phyloP scores from a whole-genome alignment of 2,329 filamentous ascomycete species.

The Cytospora piceae region DNA sequence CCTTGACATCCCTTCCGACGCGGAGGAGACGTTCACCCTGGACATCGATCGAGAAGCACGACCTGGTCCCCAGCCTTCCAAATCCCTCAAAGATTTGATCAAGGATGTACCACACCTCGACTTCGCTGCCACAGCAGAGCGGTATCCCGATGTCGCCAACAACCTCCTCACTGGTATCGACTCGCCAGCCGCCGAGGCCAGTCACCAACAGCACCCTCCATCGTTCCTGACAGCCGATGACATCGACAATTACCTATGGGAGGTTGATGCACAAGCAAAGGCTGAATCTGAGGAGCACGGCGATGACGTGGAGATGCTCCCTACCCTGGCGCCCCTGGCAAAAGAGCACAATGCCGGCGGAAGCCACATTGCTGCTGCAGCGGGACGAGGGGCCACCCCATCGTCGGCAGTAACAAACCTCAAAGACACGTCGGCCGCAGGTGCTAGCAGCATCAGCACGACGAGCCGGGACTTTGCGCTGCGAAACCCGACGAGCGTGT shows the following conservation, averaged over 20 bases:
- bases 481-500: constrained; percentile 86
- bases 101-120: constrained; percentile 55
- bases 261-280: constrained; percentile 59
- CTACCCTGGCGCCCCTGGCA: constrained; percentile 56
- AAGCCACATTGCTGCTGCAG: constrained; percentile 43
- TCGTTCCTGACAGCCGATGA: constrained; percentile 71
- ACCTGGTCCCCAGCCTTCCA: constrained; percentile 45
- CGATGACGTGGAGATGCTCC: constrained; percentile 40
- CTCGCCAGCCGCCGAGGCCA: constrained; percentile 44
- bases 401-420: constrained; percentile 37
- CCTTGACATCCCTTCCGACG: constrained; percentile 48
- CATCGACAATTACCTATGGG: constrained; percentile 73
- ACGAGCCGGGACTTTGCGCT: constrained; percentile 56
- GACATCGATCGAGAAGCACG: constrained; percentile 78
- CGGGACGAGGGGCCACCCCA: constrained; percentile 39
- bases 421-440: constrained; percentile 44
- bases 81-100: constrained; percentile 55
- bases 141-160: constrained; percentile 60
- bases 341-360: constrained; percentile 39
- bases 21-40: constrained; percentile 63
- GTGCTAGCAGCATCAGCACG: constrained; percentile 42
- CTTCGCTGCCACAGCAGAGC: constrained; percentile 60
- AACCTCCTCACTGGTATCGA: constrained; percentile 51
- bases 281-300: constrained; percentile 43
- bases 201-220: constrained; percentile 61